Conservation (phyloP, 1,284 basidiomycete genomes). For the Stygiomarasmius scandens region DNA sequence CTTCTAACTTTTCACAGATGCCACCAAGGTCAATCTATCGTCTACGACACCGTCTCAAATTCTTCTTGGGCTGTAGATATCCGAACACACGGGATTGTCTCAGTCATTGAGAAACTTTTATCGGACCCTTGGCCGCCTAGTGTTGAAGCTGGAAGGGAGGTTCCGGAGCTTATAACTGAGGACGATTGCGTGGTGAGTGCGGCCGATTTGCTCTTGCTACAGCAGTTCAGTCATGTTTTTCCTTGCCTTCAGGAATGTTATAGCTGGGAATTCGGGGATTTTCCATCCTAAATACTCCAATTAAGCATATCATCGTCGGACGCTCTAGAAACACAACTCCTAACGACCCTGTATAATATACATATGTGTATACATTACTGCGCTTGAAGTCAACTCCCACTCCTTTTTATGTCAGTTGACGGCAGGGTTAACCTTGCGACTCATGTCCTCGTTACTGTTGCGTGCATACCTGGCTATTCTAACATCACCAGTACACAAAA, state of each 20-base stretch:
- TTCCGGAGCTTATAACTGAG: slow-evolving; percentile 53
- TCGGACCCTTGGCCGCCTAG: slow-evolving; percentile 75
- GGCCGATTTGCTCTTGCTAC: slow-evolving; percentile 15
- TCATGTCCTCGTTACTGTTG: too few relatives aligned
- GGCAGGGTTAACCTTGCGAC: too few relatives aligned
- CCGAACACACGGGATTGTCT: slow-evolving; percentile 82
- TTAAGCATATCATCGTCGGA: too few relatives aligned
- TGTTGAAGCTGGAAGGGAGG: slow-evolving; percentile 58
- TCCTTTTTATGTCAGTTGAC: too few relatives aligned
- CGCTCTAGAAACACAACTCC: too few relatives aligned
- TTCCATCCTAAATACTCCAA: too few relatives aligned
- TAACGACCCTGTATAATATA: too few relatives aligned
- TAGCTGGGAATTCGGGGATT: slow-evolving; percentile 74
- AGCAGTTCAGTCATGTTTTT: slow-evolving; percentile 13
- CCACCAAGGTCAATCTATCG: slow-evolving; percentile 81
- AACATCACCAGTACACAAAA: too few relatives aligned
- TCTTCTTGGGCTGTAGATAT: slow-evolving; percentile 84
- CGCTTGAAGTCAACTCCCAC: too few relatives aligned
- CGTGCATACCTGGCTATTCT: too few relatives aligned
- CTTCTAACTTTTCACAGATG: slow-evolving; percentile 49
- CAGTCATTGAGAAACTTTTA: slow-evolving; percentile 79
- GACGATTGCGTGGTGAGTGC: slow-evolving; percentile 64
- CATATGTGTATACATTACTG: too few relatives aligned
- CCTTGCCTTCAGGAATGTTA: slow-evolving; percentile 65
- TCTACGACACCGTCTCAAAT: slow-evolving; percentile 90